These are phyloP conservation scores for Epicoccum sorghinum DNA, from an alignment of 2,329 filamentous ascomycete genomes.

Conservation along the genomic window DNA sequence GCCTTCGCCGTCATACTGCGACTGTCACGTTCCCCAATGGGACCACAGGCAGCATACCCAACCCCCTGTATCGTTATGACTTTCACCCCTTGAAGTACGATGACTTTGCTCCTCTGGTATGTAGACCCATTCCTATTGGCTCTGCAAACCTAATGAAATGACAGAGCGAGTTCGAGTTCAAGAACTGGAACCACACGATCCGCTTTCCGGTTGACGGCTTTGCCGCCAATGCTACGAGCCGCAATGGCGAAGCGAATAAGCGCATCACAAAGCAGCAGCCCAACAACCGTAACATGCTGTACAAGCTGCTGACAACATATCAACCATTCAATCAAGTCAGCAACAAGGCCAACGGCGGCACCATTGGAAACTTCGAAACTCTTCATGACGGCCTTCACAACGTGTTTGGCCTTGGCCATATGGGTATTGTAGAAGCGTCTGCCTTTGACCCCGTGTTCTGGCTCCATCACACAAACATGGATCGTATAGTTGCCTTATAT, in stretches of 20 bases:
- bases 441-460: slow-evolving; percentile 43
- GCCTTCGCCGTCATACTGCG: slow-evolving; percentile 25
- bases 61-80: slow-evolving; percentile 37
- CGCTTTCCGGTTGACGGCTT: slow-evolving; percentile 33
- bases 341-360: slow-evolving; percentile 40
- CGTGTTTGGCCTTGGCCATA: slow-evolving; percentile 51
- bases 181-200: slow-evolving; percentile 42
- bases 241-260: slow-evolving; percentile 34
- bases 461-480: slow-evolving; percentile 35
- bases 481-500: slow-evolving; percentile 16
- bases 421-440: slow-evolving; percentile 40
- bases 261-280: slow-evolving; percentile 35
- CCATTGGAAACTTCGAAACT: slow-evolving; percentile 41
- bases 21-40: slow-evolving; percentile 38
- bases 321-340: slow-evolving; percentile 41
- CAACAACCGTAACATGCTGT: slow-evolving; percentile 40
- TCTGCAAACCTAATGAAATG: neutral
- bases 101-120: slow-evolving; percentile 36
- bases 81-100: slow-evolving; percentile 39
- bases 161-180: slow-evolving; percentile 39
- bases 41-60: slow-evolving; percentile 30
- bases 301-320: slow-evolving; percentile 41
- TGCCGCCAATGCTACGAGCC: slow-evolving; percentile 33
- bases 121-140: neutral
- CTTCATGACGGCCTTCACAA: slow-evolving; percentile 42